A percentile compares a stretch with the other conserved stretches of the same genome.
phyloP scores from a whole-genome alignment of 495 filamentous ascomycete species.

The Aspergillus baeticus region DNA sequence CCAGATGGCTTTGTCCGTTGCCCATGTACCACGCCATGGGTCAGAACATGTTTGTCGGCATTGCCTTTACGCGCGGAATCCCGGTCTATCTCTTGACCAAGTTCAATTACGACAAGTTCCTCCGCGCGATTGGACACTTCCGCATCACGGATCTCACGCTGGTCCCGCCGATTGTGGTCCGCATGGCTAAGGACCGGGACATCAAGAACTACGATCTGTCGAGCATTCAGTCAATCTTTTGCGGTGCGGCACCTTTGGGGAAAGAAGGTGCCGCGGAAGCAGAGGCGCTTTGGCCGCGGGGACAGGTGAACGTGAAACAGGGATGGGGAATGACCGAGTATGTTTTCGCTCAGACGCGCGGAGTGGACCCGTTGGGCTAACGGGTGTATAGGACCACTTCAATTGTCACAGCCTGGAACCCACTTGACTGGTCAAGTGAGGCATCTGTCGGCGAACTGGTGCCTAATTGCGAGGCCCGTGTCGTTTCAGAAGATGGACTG shows the following conservation, averaged over 20 bases:
- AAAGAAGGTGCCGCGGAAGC: constrained; percentile 60
- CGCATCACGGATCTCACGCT: constrained; percentile 60
- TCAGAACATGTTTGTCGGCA: constrained; percentile 49
- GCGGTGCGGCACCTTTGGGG: constrained; percentile 65
- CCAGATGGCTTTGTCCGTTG: constrained; percentile 57
- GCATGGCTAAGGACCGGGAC: constrained; percentile 66
- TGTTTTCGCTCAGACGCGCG: too few relatives aligned
- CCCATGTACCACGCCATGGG: constrained; percentile 73
- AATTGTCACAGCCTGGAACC: constrained; percentile 60
- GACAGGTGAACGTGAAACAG: constrained; percentile 63
- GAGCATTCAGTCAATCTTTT: constrained; percentile 53
- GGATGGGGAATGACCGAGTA: constrained; percentile 86
- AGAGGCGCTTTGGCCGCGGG: constrained; percentile 55
- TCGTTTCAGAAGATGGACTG: constrained; percentile 51
- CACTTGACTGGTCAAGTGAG: constrained; percentile 31
- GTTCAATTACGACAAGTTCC: constrained; percentile 71
- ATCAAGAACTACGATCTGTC: constrained; percentile 65
- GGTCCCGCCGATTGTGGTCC: constrained; percentile 71
- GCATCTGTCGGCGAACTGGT: constrained; percentile 65
- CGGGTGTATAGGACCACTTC: constrained; percentile 55
- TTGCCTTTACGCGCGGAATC: constrained; percentile 30
- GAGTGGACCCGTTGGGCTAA: too few relatives aligned
- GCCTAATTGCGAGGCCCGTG: constrained; percentile 64
- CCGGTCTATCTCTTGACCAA: constrained; percentile 70
- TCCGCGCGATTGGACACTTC: constrained; percentile 64